phyloP scores from a whole-genome alignment of 2,329 filamentous ascomycete species.

The Colletotrichum australisinense region DNA sequence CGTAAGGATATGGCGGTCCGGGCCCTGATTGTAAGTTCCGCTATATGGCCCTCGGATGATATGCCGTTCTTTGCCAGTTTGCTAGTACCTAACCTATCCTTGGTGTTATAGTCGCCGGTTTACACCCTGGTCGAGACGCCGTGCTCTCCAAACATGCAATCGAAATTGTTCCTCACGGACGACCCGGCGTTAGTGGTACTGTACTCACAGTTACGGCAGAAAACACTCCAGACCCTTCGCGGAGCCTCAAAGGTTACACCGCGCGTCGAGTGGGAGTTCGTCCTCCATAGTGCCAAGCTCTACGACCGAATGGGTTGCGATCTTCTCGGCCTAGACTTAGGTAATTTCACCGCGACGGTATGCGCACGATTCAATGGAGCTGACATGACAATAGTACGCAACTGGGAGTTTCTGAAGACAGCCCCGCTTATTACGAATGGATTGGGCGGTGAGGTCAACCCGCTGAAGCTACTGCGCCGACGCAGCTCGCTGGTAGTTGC shows the following conservation, averaged over 20 bases:
- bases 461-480: slow-evolving; percentile 75
- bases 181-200: slow-evolving; percentile 90
- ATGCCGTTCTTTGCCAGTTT: background rate
- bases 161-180: slow-evolving; percentile 86
- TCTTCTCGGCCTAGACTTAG: slow-evolving; percentile 85
- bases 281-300: slow-evolving; percentile 84
- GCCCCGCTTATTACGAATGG: slow-evolving; percentile 44
- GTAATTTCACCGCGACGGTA: slow-evolving; percentile 55
- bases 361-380: background rate
- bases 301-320: slow-evolving; percentile 96
- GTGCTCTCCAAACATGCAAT: slow-evolving; percentile 75
- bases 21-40: slow-evolving; percentile 76
- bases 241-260: slow-evolving; percentile 87
- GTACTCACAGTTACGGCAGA: slow-evolving; percentile 86
- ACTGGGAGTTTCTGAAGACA: slow-evolving; percentile 82
- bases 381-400: slow-evolving; percentile 66
- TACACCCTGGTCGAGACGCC: slow-evolving; percentile 78
- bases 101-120: slow-evolving; percentile 75
- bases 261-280: slow-evolving; percentile 87
- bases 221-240: slow-evolving; percentile 83
- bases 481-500: slow-evolving; percentile 84
- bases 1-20: slow-evolving; percentile 86
- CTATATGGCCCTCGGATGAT: background rate
- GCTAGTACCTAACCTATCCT: background rate
- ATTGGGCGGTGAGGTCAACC: slow-evolving; percentile 67